Percentiles rank a stretch among this genome's conserved stretches.
These are phyloP conservation scores for Mrakia blollopis DNA, from an alignment of 768 basidiomycete genomes.

Conservation along the genomic window DNA sequence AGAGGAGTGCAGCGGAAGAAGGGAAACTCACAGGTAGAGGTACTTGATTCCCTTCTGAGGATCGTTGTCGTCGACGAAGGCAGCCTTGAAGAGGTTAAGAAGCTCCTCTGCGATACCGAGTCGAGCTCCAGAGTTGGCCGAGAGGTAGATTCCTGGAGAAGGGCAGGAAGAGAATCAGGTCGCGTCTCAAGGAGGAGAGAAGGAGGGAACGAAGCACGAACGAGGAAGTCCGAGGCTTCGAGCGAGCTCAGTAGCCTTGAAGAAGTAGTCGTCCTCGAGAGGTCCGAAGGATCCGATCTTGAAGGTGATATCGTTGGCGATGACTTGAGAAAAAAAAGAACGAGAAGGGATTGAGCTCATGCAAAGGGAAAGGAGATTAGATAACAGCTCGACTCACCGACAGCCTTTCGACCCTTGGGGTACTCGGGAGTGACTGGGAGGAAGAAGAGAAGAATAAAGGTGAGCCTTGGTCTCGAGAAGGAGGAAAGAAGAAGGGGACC, in stretches of 20 bases:
- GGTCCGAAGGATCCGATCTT: constrained; percentile 99
- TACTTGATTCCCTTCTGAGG: constrained; percentile 97
- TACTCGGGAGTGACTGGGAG: constrained; percentile 62
- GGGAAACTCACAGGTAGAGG: constrained; percentile 61
- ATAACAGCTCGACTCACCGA: constrained; percentile 47
- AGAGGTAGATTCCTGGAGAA: constrained; percentile 66
- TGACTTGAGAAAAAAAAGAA: constrained; percentile 43
- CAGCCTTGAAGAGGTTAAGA: constrained; percentile 76
- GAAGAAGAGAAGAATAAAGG: background rate
- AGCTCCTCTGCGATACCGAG: constrained; percentile 93
- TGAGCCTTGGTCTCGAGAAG: background rate
- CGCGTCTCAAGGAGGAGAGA: background rate
- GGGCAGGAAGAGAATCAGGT: background rate
- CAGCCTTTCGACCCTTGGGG: constrained; percentile 75
- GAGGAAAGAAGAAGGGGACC: constrained; percentile 40
- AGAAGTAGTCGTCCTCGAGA: constrained; percentile 92
- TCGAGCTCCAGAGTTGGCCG: constrained; percentile 97
- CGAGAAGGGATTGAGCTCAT: background rate
- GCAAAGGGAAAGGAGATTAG: background rate
- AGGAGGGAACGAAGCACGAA: background rate
- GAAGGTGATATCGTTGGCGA: constrained; percentile 98
- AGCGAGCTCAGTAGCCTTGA: constrained; percentile 87
- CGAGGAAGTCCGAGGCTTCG: constrained; percentile 82
- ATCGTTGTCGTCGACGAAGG: constrained; percentile 73
- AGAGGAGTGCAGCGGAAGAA: background rate